phyloP scores from a whole-genome alignment of 805 yeast species.

The Kregervanrija delftensis region DNA sequence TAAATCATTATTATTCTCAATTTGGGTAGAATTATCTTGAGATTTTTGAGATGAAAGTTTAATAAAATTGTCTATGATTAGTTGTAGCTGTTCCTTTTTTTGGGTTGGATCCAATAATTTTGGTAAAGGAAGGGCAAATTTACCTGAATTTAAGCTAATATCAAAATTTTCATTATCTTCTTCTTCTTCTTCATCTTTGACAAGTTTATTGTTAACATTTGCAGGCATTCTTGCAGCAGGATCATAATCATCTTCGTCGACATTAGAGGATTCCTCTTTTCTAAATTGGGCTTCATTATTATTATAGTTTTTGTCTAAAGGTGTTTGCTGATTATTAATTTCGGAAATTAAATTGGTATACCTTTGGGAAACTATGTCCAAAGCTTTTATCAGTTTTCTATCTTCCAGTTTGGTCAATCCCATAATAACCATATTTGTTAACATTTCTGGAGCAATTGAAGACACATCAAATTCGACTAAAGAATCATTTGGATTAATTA shows the following conservation, averaged over 20 bases:
- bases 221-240: slow-evolving; percentile 2
- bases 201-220: not conserved
- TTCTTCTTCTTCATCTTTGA: slow-evolving; percentile 16
- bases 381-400: slow-evolving; percentile 51
- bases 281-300: not conserved
- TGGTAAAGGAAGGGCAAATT: slow-evolving; percentile 51
- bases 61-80: slow-evolving; percentile 55
- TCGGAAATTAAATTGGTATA: slow-evolving; percentile 38
- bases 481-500: slow-evolving; percentile 56
- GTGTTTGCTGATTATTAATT: not conserved
- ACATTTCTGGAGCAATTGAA: slow-evolving; percentile 54
- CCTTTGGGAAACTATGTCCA: slow-evolving; percentile 64
- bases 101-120: slow-evolving; percentile 42
- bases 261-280: slow-evolving; percentile 10
- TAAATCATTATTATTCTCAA: slow-evolving; percentile 29
- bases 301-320: not conserved
- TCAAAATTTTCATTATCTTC: slow-evolving; percentile 22
- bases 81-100: slow-evolving; percentile 48
- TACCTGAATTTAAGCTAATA: slow-evolving; percentile 14
- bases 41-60: slow-evolving; percentile 35
- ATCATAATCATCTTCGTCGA: slow-evolving; percentile 23
- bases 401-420: slow-evolving; percentile 55
- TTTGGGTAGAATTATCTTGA: slow-evolving; percentile 27
- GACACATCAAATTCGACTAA: slow-evolving; percentile 64
- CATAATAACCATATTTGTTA: slow-evolving; percentile 56